These are phyloP conservation scores for Casaregolazyma lundiana DNA, from an alignment of 1,139 yeast genomes.

Conservation along the genomic window DNA sequence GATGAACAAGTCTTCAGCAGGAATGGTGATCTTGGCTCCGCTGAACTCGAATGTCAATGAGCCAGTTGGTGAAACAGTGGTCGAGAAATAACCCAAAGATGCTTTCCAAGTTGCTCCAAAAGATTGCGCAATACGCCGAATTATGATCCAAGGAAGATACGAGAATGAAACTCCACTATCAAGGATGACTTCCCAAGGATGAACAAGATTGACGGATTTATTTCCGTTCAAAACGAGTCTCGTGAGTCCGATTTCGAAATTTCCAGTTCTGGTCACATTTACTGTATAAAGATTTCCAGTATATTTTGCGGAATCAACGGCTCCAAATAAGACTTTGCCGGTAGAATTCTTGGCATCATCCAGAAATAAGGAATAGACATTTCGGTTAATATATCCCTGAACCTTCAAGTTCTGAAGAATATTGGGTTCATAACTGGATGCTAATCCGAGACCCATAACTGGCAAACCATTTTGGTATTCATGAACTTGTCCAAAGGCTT, in stretches of 20 bases:
- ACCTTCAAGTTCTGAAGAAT: background rate
- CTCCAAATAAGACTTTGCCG: slow-evolving; percentile 55
- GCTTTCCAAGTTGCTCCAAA: slow-evolving; percentile 18
- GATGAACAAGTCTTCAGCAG: slow-evolving; percentile 34
- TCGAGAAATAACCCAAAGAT: slow-evolving; percentile 11
- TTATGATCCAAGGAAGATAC: slow-evolving; percentile 21
- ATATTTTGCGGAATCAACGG: slow-evolving; percentile 50
- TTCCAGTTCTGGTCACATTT: slow-evolving; percentile 19
- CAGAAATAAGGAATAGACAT: background rate
- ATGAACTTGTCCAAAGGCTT: slow-evolving; percentile 7
- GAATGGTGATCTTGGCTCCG: slow-evolving; percentile 40
- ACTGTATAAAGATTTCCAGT: slow-evolving; percentile 40
- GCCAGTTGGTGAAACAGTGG: slow-evolving; percentile 13
- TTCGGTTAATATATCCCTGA: background rate
- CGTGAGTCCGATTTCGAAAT: slow-evolving; percentile 12
- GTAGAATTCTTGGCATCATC: slow-evolving; percentile 33
- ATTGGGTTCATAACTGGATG: slow-evolving; percentile 14
- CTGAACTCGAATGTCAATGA: slow-evolving; percentile 35
- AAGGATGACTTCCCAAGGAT: slow-evolving; percentile 1
- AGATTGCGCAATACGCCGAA: slow-evolving; percentile 15
- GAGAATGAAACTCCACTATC: slow-evolving; percentile 15
- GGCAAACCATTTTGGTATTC: slow-evolving; percentile 10
- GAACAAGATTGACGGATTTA: background rate
- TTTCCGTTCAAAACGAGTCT: background rate
- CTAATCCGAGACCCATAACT: slow-evolving; percentile 1